These are phyloP conservation scores for Taphrina communis DNA, from an alignment of 1,139 yeast genomes.

Conservation along the genomic window DNA sequence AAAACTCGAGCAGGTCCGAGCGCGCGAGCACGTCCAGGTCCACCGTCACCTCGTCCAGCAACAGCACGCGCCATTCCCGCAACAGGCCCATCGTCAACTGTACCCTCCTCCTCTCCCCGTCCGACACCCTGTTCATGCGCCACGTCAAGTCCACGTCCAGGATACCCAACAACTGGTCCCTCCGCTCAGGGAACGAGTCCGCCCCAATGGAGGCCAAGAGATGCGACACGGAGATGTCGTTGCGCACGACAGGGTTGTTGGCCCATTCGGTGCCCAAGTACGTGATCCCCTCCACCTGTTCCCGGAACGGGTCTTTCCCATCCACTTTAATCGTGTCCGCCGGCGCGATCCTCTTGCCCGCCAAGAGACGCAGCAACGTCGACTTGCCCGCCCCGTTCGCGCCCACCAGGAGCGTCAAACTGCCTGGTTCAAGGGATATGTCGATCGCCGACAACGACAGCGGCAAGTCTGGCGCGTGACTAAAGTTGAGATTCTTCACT, in stretches of 20 bases:
- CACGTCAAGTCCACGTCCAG: constrained; percentile 84
- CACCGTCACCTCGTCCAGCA: constrained; percentile 93
- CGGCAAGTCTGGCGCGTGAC: constrained; percentile 64
- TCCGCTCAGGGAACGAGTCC: constrained; percentile 68
- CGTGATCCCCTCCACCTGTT: constrained; percentile 70
- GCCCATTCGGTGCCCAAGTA: constrained; percentile 99
- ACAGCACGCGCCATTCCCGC: constrained; percentile 83
- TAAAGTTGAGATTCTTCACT: constrained; percentile 70
- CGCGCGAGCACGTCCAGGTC: constrained; percentile 93
- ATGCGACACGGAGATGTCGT: constrained; percentile 85
- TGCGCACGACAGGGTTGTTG: constrained; percentile 80
- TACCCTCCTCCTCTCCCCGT: constrained; percentile 93
- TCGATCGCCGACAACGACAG: constrained; percentile 73
- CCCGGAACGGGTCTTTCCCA: constrained; percentile 83
- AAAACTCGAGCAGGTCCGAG: constrained; percentile 69
- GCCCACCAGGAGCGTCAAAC: constrained; percentile 80
- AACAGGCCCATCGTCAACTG: constrained; percentile 91
- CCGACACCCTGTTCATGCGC: constrained; percentile 91
- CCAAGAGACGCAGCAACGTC: constrained; percentile 77
- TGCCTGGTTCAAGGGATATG: constrained; percentile 68
- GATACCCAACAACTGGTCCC: constrained; percentile 74
- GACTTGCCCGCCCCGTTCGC: constrained; percentile 99
- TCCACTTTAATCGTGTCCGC: constrained; percentile 68
- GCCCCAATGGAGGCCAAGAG: constrained; percentile 86
- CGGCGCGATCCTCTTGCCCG: constrained; percentile 87